Percentiles rank a stretch among this genome's conserved stretches.
phyloP scores from a whole-genome alignment of 1,284 basidiomycete species.

The Porogramme epimiltina region DNA sequence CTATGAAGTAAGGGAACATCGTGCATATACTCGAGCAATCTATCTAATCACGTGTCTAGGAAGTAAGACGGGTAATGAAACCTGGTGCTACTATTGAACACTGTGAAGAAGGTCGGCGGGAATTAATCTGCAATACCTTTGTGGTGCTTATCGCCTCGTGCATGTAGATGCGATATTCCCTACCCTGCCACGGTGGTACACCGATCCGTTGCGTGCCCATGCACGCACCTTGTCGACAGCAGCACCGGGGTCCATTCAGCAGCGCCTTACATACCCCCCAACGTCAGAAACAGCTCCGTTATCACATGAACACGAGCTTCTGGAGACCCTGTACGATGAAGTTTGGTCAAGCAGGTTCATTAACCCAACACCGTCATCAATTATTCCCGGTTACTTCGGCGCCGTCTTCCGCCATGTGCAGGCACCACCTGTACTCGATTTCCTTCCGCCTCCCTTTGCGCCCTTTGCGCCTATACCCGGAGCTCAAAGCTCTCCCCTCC shows the following conservation, averaged over 20 bases:
- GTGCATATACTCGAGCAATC: not conserved
- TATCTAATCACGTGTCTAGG: constrained; percentile 40
- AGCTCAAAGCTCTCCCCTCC: constrained; percentile 4
- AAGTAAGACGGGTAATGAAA: constrained; percentile 66
- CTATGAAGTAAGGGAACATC: constrained; percentile 54
- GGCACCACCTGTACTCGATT: constrained; percentile 59
- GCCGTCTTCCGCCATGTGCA: constrained; percentile 70
- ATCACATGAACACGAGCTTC: constrained; percentile 36
- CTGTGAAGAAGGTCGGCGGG: constrained; percentile 60
- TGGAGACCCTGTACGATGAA: constrained; percentile 35
- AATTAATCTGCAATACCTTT: no score
- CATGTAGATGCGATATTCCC: constrained; percentile 37
- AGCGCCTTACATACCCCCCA: constrained; percentile 11
- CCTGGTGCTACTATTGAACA: constrained; percentile 73
- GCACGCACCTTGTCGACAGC: constrained; percentile 23
- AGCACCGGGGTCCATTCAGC: constrained; percentile 23
- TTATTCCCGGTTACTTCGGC: constrained; percentile 70
- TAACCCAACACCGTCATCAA: constrained; percentile 47
- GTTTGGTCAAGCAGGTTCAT: constrained; percentile 40
- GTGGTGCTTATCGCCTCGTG: no score
- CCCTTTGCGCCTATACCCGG: constrained; percentile 58
- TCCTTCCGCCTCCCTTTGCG: constrained; percentile 71
- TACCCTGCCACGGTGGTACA: constrained; percentile 39
- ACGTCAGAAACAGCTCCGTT: constrained; percentile 19
- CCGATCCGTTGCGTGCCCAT: constrained; percentile 33